Percentiles rank a stretch among this genome's conserved stretches.
Evolutionary conservation across 139 green algal species (phyloP).

Genomic region (Desmodesmus armatus): DNA sequence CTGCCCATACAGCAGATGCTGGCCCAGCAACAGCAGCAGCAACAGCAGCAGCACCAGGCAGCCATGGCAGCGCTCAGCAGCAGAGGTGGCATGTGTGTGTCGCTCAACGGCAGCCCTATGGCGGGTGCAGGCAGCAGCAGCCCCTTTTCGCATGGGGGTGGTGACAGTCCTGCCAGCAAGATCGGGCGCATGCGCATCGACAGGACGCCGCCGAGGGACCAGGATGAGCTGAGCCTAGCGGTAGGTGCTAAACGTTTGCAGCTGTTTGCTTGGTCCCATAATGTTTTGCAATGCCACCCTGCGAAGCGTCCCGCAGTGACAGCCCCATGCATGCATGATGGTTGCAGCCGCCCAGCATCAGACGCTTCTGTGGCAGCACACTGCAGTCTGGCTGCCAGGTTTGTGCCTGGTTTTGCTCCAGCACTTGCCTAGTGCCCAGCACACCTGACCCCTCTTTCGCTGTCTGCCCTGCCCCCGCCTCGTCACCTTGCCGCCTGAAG

Average conservation of each 20-base stretch:
- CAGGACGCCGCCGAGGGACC: slow-evolving; percentile 18
- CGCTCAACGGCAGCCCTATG: not conserved
- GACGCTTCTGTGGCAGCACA: not conserved
- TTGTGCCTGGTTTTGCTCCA: not conserved
- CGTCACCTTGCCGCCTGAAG: not conserved
- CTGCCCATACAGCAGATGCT: slow-evolving; percentile 39
- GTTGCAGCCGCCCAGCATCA: not conserved
- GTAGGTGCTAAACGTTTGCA: not conserved
- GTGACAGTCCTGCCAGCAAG: slow-evolving; percentile 8
- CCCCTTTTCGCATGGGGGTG: not conserved
- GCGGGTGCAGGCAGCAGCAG: not conserved
- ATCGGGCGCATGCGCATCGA: not conserved
- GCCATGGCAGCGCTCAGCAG: slow-evolving; percentile 4
- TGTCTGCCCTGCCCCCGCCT: not conserved
- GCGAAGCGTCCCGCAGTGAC: not conserved
- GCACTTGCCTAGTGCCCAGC: no score
- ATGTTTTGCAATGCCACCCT: not conserved
- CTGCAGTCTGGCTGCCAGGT: not conserved
- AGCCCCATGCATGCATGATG: not conserved
- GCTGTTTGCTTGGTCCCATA: not conserved
- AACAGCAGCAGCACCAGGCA: not conserved
- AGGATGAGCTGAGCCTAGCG: not conserved
- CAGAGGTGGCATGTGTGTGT: no score
- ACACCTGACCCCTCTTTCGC: no score
- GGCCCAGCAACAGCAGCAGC: not conserved